Base-by-base conservation (phyloP, 108 stramenopile species). In the Fragilaria radians region DNA sequence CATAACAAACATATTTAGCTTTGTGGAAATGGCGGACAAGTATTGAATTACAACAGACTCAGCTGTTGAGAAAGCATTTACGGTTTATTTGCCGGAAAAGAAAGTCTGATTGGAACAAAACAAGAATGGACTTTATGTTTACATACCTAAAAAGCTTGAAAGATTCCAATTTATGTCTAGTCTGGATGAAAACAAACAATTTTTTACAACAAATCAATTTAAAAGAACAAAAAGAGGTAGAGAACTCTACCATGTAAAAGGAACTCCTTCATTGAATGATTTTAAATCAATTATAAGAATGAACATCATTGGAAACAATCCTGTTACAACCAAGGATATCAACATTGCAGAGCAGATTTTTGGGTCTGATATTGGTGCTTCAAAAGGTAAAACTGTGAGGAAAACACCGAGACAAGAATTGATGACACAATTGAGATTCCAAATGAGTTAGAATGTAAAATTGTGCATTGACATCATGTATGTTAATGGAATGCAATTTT, bases 341-440 rank as follows among this genome's bases (percentile, higher is more conserved):
- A 32, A 53, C 4, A 23, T 61, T 0, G 72, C 80, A 0, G 52
- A 46, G 21, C 46, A 65, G 14, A 81, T 81, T 22, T 70, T 49
- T 24, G 80, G 75, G 4, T 48, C 52, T 14, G 65, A 62, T 31
- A 19, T 73, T 11, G 57, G 55, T 5, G 36, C 59, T 3, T 25
- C 76, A 11, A 76, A 80, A 73, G 74, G 79, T 1, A 79, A 71
- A 49, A 58, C 64, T 27, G 59, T 66, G 1, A 0, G 51, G 18
- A 5, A 53, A 0, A 61, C 67, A 42, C 60, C 71, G 7, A 21
- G 7, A 7, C 50, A 9, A 25, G 50, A 19, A 21, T 25, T 24
- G 22, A 25, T 7, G 50, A 51, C 24, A 7, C 5, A 7, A 21
- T 51, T 7, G 24, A 51, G 50, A 51, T 51, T 51, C 50, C 50